A percentile compares a stretch with the other conserved stretches of the same genome.
Evolutionary conservation across 345 rosid species (phyloP).

Genomic region (Linum usitatissimum): DNA sequence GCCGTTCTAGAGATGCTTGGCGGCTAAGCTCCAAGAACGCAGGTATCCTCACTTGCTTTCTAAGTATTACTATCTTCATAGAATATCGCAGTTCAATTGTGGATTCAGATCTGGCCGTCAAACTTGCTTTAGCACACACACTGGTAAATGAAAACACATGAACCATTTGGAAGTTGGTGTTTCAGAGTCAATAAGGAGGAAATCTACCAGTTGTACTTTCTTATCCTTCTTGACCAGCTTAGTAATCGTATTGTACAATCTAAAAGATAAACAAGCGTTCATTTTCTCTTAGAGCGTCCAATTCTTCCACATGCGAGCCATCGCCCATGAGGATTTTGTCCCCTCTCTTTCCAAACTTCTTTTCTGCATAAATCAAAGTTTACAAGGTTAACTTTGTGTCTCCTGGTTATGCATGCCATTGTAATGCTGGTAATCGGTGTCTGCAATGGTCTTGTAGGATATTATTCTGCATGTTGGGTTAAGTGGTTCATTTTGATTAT

Average conservation of each 20-base stretch:
- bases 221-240: no score
- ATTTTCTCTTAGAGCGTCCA: conserved; percentile 61
- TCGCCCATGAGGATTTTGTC: conserved; percentile 59
- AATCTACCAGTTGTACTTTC: neutral
- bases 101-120: neutral
- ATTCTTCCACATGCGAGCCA: conserved; percentile 70
- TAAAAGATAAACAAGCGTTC: conserved; percentile 63
- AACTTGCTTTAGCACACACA: neutral
- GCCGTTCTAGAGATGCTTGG: conserved; percentile 41
- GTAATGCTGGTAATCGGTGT: neutral
- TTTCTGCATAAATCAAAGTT: conserved; percentile 40
- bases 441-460: neutral
- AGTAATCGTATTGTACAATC: neutral
- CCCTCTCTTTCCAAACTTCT: conserved; percentile 61
- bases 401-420: conserved; percentile 3
- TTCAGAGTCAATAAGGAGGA: neutral
- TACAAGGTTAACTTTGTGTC: conserved; percentile 7
- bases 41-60: neutral
- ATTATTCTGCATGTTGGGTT: neutral
- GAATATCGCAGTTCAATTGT: neutral
- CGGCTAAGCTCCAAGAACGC: neutral
- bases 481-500: neutral
- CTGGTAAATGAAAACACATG: neutral
- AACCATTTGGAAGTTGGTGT: neutral
- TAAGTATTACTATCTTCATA: neutral